Conservation (phyloP, 2,329 filamentous ascomycete genomes). For the Aotearoamyces nothofagi region DNA sequence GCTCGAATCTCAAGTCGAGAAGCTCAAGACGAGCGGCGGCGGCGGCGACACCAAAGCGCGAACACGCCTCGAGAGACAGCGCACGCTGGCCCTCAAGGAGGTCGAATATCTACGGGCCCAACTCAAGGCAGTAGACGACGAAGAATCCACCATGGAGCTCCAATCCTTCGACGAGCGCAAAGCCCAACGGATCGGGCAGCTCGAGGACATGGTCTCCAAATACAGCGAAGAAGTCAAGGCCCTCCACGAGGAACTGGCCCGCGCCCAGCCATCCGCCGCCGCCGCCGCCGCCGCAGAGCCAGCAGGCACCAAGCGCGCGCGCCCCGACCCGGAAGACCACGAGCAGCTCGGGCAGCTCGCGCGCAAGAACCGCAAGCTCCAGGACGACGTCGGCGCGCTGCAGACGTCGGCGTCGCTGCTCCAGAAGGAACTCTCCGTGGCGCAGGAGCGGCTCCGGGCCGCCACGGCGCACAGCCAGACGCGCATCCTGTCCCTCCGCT, state of each 20-base stretch:
- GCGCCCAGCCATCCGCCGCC: slow-evolving; percentile 18
- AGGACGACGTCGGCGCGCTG: slow-evolving; percentile 57
- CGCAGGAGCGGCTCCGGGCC: slow-evolving; percentile 54
- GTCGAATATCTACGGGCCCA: slow-evolving; percentile 89
- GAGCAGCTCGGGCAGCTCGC: slow-evolving; percentile 67
- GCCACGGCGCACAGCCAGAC: slow-evolving; percentile 55
- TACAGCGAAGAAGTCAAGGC: slow-evolving; percentile 70
- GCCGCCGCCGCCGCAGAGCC: slow-evolving; percentile 24
- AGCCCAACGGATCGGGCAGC: slow-evolving; percentile 56
- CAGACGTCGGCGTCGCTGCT: slow-evolving; percentile 58
- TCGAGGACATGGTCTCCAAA: slow-evolving; percentile 75
- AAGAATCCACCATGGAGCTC: slow-evolving; percentile 75
- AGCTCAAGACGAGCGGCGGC: slow-evolving; percentile 37
- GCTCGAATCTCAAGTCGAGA: slow-evolving; percentile 56
- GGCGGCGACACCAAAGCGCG: slow-evolving; percentile 49
- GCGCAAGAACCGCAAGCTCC: slow-evolving; percentile 77
- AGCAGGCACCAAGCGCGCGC: slow-evolving; percentile 47
- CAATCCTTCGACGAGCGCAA: slow-evolving; percentile 67
- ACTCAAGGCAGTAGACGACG: slow-evolving; percentile 72
- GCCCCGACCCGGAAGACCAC: slow-evolving; percentile 37
- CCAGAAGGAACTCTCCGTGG: slow-evolving; percentile 60
- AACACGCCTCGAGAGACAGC: slow-evolving; percentile 71
- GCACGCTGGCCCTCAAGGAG: slow-evolving; percentile 74
- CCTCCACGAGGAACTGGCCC: slow-evolving; percentile 58
- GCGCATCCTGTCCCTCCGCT: slow-evolving; percentile 70